These are phyloP conservation scores for Wickerhamiella allomyrinae DNA, from an alignment of 805 yeast species.

Conservation along the genomic window DNA sequence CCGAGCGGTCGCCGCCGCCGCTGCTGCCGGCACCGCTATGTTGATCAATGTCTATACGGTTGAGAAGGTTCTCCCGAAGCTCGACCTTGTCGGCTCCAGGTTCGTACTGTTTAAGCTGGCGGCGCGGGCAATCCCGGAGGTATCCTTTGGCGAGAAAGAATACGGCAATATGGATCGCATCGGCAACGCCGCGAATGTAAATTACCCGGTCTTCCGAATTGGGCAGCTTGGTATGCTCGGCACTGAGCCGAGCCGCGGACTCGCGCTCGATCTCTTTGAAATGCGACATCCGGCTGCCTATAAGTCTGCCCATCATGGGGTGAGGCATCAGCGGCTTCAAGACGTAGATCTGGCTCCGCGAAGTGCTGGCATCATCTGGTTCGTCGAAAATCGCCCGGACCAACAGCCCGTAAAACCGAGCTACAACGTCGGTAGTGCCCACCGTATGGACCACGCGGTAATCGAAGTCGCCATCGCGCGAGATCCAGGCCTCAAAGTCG, in stretches of 20 bases:
- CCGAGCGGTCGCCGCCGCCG: neutral
- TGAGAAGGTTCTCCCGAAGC: neutral
- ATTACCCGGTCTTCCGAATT: slow-evolving; percentile 65
- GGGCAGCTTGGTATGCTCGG: slow-evolving; percentile 59
- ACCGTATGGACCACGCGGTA: slow-evolving; percentile 62
- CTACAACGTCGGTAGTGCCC: slow-evolving; percentile 65
- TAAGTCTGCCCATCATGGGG: slow-evolving; percentile 63
- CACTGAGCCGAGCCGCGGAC: slow-evolving; percentile 63
- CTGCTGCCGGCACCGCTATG: neutral
- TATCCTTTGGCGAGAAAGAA: slow-evolving; percentile 37
- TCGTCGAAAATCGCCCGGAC: slow-evolving; percentile 53
- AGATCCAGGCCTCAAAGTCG: slow-evolving; percentile 21
- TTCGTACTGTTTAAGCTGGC: neutral
- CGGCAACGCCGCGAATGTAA: slow-evolving; percentile 63
- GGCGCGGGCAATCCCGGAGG: neutral
- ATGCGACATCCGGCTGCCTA: slow-evolving; percentile 61
- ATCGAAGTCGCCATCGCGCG: slow-evolving; percentile 34
- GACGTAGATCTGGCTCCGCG: slow-evolving; percentile 39
- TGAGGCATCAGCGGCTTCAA: slow-evolving; percentile 60
- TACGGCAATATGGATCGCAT: slow-evolving; percentile 73
- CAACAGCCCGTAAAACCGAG: slow-evolving; percentile 67
- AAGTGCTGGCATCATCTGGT: slow-evolving; percentile 44
- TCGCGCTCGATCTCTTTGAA: slow-evolving; percentile 70
- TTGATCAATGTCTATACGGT: neutral
- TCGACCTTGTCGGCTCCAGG: neutral